A percentile compares a stretch with the other conserved stretches of the same genome.
phyloP scores from a whole-genome alignment of 2,329 filamentous ascomycete genomes.

The Pestalotiopsis sp. region DNA sequence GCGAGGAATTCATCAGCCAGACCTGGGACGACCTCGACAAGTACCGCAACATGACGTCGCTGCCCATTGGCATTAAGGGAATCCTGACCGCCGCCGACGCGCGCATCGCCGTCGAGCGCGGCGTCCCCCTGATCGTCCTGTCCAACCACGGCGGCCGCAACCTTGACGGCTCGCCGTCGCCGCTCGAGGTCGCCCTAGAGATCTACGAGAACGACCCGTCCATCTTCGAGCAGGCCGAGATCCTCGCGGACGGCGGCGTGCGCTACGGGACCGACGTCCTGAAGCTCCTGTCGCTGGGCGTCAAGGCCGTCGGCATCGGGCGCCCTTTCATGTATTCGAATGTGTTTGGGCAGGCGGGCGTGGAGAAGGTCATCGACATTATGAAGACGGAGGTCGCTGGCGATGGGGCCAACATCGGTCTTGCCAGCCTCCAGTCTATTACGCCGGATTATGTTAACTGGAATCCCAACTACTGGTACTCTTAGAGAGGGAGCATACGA shows the following conservation, averaged over 20 bases:
- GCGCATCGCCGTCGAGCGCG: conserved; percentile 26
- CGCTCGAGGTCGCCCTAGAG: conserved; percentile 33
- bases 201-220: conserved; percentile 30
- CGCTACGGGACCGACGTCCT: conserved; percentile 35
- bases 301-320: conserved; percentile 41
- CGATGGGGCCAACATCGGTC: conserved; percentile 31
- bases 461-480: conserved; percentile 16
- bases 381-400: conserved; percentile 44
- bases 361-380: conserved; percentile 42
- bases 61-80: conserved; percentile 35
- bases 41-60: conserved; percentile 22
- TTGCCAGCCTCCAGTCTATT: conserved; percentile 29
- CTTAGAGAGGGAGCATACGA: neutral
- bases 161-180: conserved; percentile 30
- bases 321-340: conserved; percentile 51
- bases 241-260: conserved; percentile 36
- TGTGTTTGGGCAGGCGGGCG: conserved; percentile 46
- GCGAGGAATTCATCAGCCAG: conserved; percentile 1
- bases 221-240: conserved; percentile 31
- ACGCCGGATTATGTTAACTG: conserved; percentile 21
- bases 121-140: conserved; percentile 33
- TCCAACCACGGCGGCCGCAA: conserved; percentile 40
- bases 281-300: conserved; percentile 36
- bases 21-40: conserved; percentile 31
- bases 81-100: conserved; percentile 36